A percentile compares a stretch with the other conserved stretches of the same genome.
Conservation (phyloP, 768 basidiomycete species). For the Russula griseocarnosa region DNA sequence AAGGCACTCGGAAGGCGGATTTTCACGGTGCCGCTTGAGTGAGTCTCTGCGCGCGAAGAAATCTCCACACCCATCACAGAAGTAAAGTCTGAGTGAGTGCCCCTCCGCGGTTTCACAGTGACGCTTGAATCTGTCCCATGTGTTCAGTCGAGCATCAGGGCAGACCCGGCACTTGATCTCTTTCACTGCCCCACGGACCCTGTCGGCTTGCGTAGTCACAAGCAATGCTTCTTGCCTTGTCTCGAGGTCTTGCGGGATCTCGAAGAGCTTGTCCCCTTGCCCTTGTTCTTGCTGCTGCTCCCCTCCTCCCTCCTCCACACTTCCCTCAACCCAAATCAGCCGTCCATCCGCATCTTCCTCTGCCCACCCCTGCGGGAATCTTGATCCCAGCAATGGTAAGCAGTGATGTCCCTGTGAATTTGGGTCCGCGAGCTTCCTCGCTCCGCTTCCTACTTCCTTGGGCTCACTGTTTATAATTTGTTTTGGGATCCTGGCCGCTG, state of each 20-base stretch:
- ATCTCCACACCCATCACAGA: background rate
- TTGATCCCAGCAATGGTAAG: background rate
- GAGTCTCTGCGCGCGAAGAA: slow-evolving; percentile 4
- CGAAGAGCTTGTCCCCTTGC: background rate
- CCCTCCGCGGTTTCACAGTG: background rate
- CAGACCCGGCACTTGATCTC: slow-evolving; percentile 7
- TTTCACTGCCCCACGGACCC: background rate
- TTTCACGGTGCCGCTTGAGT: background rate
- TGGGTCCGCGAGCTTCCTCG: background rate
- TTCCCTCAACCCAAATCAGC: background rate
- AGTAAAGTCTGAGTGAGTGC: background rate
- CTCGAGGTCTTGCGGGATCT: background rate
- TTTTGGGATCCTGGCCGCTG: background rate
- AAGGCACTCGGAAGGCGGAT: background rate
- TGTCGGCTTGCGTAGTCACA: background rate
- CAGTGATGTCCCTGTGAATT: background rate
- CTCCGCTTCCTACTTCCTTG: background rate
- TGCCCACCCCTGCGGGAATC: background rate
- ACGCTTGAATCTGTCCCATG: background rate
- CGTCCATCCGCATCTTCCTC: background rate
- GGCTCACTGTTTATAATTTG: too few relatives aligned
- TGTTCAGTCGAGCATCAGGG: background rate
- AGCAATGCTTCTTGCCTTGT: background rate
- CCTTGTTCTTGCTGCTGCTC: background rate
- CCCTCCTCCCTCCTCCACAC: background rate